Evolutionary conservation across 2,329 filamentous ascomycete species (phyloP).

Genomic region (Zymoseptoria pseudotritici): DNA sequence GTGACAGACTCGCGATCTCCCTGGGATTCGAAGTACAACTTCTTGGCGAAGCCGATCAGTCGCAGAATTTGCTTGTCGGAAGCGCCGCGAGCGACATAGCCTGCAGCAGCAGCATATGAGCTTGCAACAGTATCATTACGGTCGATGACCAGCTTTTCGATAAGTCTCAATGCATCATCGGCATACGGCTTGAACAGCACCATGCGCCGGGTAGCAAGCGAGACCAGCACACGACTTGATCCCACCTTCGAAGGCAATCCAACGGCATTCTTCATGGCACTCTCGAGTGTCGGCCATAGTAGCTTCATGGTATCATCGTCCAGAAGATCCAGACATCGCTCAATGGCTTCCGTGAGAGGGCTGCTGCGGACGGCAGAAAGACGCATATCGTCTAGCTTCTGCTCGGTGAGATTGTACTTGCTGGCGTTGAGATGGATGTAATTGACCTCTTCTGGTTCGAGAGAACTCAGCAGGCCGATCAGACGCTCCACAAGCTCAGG

Average conservation of each 20-base stretch:
- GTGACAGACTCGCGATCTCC: constrained; percentile 50
- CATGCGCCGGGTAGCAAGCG: constrained; percentile 72
- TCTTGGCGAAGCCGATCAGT: constrained; percentile 50
- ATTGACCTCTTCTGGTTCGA: constrained; percentile 85
- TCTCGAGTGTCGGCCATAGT: constrained; percentile 64
- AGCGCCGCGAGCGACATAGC: constrained; percentile 69
- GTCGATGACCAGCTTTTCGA: constrained; percentile 78
- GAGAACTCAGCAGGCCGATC: constrained; percentile 71
- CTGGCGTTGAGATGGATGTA: constrained; percentile 85
- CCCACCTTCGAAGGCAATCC: constrained; percentile 92
- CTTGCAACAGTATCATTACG: constrained; percentile 89
- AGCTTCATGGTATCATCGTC: constrained; percentile 71
- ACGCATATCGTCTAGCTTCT: constrained; percentile 82
- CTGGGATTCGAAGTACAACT: constrained; percentile 74
- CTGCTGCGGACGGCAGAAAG: constrained; percentile 75
- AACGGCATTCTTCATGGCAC: constrained; percentile 75
- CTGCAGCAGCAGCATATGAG: constrained; percentile 77
- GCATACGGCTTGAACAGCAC: constrained; percentile 69
- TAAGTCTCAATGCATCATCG: constrained; percentile 64
- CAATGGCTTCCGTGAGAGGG: constrained; percentile 86
- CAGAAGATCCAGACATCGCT: constrained; percentile 76
- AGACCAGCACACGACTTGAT: constrained; percentile 75
- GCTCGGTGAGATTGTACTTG: constrained; percentile 75
- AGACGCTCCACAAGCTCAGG: constrained; percentile 74
- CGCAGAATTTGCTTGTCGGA: constrained; percentile 51